These are phyloP conservation scores for Lathyrus oleraceus DNA, from an alignment of 306 rosid genomes.

Conservation along the genomic window DNA sequence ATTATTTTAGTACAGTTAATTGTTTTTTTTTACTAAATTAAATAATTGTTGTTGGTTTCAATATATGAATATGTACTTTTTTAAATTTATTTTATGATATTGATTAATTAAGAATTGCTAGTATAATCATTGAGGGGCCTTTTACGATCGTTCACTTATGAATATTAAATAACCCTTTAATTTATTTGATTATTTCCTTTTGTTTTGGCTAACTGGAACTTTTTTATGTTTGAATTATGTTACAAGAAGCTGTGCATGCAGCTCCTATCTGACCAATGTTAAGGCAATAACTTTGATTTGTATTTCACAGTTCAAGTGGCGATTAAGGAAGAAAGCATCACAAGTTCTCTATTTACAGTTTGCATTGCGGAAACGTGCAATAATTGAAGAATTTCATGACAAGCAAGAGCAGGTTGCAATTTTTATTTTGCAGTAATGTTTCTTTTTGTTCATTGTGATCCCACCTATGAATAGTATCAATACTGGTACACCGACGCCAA, in stretches of 20 bases:
- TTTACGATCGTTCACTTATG: not conserved
- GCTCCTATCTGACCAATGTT: slow-evolving; percentile 29
- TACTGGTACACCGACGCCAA: not conserved
- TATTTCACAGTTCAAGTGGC: slow-evolving; percentile 78
- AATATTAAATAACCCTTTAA: not conserved
- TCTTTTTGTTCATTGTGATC: slow-evolving; percentile 5
- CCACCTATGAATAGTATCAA: not conserved
- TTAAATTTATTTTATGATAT: not conserved
- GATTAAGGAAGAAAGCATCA: slow-evolving; percentile 77
- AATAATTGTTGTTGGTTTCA: not conserved
- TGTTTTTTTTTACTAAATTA: not conserved
- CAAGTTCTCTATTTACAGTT: slow-evolving; percentile 90
- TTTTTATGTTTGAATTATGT: slow-evolving; percentile 23
- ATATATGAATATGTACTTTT: not conserved
- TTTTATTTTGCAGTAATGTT: slow-evolving; percentile 4
- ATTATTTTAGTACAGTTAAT: slow-evolving; percentile 1
- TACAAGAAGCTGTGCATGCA: not conserved
- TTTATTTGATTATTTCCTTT: not conserved
- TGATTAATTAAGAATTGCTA: not conserved
- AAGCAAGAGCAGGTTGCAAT: slow-evolving; percentile 86
- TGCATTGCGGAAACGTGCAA: slow-evolving; percentile 78
- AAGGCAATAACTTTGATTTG: slow-evolving; percentile 15
- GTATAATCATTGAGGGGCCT: not conserved
- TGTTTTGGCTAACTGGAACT: not conserved
- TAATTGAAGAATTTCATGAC: slow-evolving; percentile 78